These are phyloP conservation scores for Aspergillus sp. DNA, from an alignment of 2,329 filamentous ascomycete species.

Conservation along the genomic window DNA sequence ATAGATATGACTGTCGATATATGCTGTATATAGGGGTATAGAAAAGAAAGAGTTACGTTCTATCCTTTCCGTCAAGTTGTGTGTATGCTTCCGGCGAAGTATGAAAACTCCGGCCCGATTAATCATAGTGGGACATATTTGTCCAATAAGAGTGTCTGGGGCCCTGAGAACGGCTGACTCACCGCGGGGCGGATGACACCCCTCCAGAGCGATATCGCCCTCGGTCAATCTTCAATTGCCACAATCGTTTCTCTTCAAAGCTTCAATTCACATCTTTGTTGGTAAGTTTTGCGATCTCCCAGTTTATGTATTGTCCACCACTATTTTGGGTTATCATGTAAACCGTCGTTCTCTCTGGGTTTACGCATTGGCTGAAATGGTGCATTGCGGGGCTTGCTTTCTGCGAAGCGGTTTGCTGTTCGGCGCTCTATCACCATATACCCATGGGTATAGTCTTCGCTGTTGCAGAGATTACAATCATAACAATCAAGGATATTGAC, in stretches of 20 bases:
- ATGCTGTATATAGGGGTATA: background rate
- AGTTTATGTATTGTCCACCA: background rate
- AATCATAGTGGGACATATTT: background rate
- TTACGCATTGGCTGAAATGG: background rate
- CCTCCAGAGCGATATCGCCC: constrained; percentile 34
- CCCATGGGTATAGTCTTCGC: background rate
- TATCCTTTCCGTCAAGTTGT: background rate
- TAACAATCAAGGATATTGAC: background rate
- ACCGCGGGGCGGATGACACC: constrained; percentile 21
- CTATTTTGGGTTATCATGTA: background rate
- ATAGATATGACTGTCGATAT: background rate
- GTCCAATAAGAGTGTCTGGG: constrained; percentile 6
- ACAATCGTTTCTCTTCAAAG: constrained; percentile 21
- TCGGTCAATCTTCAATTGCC: constrained; percentile 13
- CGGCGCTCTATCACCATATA: background rate
- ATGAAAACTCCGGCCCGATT: constrained; percentile 1
- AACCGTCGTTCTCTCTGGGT: background rate
- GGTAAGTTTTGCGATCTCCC: constrained; percentile 20
- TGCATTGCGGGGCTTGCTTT: background rate
- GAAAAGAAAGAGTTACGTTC: background rate
- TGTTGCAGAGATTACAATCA: background rate
- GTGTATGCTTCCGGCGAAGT: background rate
- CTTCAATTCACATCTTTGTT: constrained; percentile 12
- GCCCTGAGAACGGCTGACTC: constrained; percentile 22
- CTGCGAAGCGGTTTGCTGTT: background rate